These are phyloP conservation scores for Allium sativum DNA, from an alignment of 106 monocot genomes.

Conservation along the genomic window DNA sequence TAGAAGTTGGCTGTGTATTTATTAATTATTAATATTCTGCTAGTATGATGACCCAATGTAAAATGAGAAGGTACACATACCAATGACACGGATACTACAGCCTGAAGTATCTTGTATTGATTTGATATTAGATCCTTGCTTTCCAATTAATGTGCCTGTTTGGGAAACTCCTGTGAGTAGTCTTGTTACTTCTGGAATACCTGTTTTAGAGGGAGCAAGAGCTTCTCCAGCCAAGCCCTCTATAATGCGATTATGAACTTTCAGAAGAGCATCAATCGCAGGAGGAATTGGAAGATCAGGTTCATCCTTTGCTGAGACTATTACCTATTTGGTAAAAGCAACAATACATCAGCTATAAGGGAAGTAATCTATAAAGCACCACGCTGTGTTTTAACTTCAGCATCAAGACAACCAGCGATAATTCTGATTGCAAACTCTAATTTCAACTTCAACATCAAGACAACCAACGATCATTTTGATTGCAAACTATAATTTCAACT, in stretches of 20 bases:
- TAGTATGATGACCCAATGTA: not conserved
- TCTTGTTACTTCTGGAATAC: constrained; percentile 32
- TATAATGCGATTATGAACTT: constrained; percentile 63
- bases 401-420: too few species aligned
- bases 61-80: constrained; percentile 16
- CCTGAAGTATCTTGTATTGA: constrained; percentile 79
- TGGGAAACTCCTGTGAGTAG: constrained; percentile 68
- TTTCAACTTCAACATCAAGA: too few species aligned
- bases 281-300: constrained; percentile 59
- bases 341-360: not conserved
- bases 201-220: constrained; percentile 23
- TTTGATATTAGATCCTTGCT: constrained; percentile 86
- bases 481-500: too few species aligned
- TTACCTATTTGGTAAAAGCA: constrained; percentile 34
- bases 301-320: constrained; percentile 88
- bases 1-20: too few species aligned
- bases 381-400: too few species aligned
- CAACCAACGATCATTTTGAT: too few species aligned
- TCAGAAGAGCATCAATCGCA: constrained; percentile 80
- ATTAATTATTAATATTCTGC: too few species aligned
- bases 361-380: too few species aligned
- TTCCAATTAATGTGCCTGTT: constrained; percentile 84
- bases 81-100: constrained; percentile 59
- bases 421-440: too few species aligned
- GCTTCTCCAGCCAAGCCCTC: constrained; percentile 64